Evolutionary conservation across 116 monocot species (phyloP).

Genomic region (Trichopus zeylanicus): DNA sequence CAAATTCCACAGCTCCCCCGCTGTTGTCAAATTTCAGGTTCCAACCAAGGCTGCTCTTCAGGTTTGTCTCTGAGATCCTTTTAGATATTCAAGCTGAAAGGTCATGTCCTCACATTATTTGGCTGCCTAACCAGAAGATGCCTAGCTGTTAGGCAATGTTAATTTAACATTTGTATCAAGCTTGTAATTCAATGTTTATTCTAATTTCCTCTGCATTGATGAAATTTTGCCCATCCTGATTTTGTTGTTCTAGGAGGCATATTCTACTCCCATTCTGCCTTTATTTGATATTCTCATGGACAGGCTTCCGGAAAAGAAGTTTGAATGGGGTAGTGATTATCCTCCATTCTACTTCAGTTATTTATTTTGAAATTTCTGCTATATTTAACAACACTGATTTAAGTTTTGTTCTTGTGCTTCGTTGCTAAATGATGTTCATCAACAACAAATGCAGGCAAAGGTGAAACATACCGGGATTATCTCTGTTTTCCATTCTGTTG

Average conservation of each 20-base stretch:
- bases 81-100: neutral
- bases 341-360: neutral
- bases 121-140: too few relatives aligned
- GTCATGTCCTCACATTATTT: too few relatives aligned
- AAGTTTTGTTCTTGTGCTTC: neutral
- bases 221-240: neutral
- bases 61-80: slow-evolving; percentile 21
- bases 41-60: slow-evolving; percentile 83
- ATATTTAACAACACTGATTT: neutral
- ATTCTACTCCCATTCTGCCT: slow-evolving; percentile 62
- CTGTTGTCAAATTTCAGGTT: slow-evolving; percentile 79
- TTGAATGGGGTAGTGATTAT: slow-evolving; percentile 42
- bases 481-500: neutral
- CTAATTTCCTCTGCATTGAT: too few relatives aligned
- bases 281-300: slow-evolving; percentile 90
- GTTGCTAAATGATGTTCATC: neutral
- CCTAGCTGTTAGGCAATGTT: too few relatives aligned
- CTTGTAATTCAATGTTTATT: too few relatives aligned
- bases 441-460: slow-evolving; percentile 36
- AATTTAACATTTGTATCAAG: too few relatives aligned
- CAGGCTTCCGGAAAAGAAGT: slow-evolving; percentile 64
- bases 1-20: slow-evolving; percentile 65
- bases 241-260: slow-evolving; percentile 52
- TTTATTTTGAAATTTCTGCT: neutral
- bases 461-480: slow-evolving; percentile 12